A percentile compares a stretch with the other conserved stretches of the same genome.
Evolutionary conservation across 305 asterid species (phyloP).

Genomic region (Fraxinus sp.): DNA sequence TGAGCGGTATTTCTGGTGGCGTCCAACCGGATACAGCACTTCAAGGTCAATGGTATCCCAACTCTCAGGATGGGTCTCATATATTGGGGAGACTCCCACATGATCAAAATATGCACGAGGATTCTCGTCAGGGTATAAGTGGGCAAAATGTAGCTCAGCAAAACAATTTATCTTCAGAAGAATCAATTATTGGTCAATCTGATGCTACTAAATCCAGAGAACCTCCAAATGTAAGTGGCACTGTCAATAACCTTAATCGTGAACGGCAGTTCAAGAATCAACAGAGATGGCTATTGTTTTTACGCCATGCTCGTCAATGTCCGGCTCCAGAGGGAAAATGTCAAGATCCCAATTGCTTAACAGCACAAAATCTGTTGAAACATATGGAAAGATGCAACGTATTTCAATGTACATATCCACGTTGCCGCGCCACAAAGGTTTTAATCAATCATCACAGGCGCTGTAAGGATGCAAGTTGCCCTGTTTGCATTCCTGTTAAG

Average conservation of each 20-base stretch:
- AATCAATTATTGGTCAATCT: constrained; percentile 56
- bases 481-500: constrained; percentile 85
- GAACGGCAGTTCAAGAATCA: constrained; percentile 63
- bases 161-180: constrained; percentile 69
- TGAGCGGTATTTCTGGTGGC: constrained; percentile 49
- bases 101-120: constrained; percentile 55
- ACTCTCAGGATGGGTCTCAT: constrained; percentile 55
- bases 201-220: constrained; percentile 49
- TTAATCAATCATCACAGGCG: constrained; percentile 56
- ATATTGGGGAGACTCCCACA: constrained; percentile 42
- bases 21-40: constrained; percentile 45
- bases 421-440: constrained; percentile 55
- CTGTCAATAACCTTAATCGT: constrained; percentile 40
- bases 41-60: constrained; percentile 53
- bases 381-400: constrained; percentile 61
- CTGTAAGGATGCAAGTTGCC: constrained; percentile 70
- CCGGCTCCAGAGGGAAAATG: constrained; percentile 84
- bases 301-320: constrained; percentile 88
- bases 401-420: constrained; percentile 55
- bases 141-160: constrained; percentile 68
- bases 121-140: constrained; percentile 59
- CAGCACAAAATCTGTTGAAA: constrained; percentile 65
- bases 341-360: constrained; percentile 54
- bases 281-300: constrained; percentile 77
- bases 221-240: constrained; percentile 41